These are phyloP conservation scores for Albizia julibrissin DNA, from an alignment of 306 rosid species.

Conservation along the genomic window DNA sequence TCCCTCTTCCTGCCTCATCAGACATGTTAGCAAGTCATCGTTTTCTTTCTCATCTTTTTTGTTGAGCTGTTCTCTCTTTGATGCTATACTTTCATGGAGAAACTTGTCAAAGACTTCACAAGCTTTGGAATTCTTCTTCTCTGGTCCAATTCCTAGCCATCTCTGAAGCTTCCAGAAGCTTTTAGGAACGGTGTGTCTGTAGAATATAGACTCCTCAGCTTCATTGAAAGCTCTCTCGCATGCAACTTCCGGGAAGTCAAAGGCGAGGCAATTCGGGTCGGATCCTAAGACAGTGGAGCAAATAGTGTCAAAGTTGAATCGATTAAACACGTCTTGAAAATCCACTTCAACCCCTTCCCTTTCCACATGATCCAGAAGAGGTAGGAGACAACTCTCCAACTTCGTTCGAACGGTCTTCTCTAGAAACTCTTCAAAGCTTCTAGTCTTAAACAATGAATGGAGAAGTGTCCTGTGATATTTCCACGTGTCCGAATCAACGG, in stretches of 20 bases:
- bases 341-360: constrained; percentile 7
- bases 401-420: background rate
- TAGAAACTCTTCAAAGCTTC: background rate
- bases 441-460: background rate
- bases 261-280: background rate
- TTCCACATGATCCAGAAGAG: background rate
- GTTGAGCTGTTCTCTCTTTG: background rate
- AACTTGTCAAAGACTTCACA: background rate
- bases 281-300: background rate
- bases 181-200: background rate
- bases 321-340: background rate
- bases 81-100: background rate
- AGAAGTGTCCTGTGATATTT: background rate
- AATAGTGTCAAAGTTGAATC: background rate
- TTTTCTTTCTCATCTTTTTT: background rate
- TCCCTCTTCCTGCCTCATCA: background rate
- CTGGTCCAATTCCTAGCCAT: background rate
- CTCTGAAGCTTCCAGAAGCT: background rate
- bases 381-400: background rate
- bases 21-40: background rate
- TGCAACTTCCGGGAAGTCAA: background rate
- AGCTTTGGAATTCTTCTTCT: constrained; percentile 1
- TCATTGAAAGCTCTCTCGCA: constrained; percentile 4
- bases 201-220: background rate
- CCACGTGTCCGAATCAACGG: constrained; percentile 27